Conservation (phyloP, 2,329 filamentous ascomycete species). For the Metarhizium brunneum region DNA sequence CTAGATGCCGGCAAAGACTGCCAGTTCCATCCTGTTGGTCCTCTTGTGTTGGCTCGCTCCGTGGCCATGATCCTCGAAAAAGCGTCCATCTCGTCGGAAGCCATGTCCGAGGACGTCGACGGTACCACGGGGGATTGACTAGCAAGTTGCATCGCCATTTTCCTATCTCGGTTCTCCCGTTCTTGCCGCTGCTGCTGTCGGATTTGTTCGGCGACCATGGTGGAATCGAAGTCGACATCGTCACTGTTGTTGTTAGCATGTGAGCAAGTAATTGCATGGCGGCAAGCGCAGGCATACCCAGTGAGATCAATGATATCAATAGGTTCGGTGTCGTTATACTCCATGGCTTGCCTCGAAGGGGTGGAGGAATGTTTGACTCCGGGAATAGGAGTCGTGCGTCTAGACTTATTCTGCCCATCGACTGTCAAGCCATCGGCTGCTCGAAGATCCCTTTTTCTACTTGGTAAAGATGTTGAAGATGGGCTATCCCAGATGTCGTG, state of each 20-base stretch:
- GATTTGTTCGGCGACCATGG: conserved; percentile 23
- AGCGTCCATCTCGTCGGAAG: conserved; percentile 10
- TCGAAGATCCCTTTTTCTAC: conserved; percentile 19
- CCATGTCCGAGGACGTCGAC: background rate
- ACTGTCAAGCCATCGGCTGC: conserved; percentile 10
- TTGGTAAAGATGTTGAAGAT: conserved; percentile 13
- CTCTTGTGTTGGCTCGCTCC: conserved; percentile 12
- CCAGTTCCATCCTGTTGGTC: background rate
- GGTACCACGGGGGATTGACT: conserved; percentile 8
- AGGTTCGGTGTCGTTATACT: conserved; percentile 2
- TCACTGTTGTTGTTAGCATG: conserved; percentile 17
- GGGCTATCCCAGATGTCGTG: conserved; percentile 5
- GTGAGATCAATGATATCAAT: conserved; percentile 32
- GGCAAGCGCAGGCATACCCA: conserved; percentile 19
- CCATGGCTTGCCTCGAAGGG: background rate
- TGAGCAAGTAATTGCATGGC: background rate
- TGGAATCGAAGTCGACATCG: conserved; percentile 22
- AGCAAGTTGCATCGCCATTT: conserved; percentile 19
- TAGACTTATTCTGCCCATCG: conserved; percentile 20
- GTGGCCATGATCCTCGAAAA: conserved; percentile 20
- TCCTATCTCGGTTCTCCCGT: conserved; percentile 18
- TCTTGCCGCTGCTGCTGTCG: conserved; percentile 22
- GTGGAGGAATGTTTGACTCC: background rate
- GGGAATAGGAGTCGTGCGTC: conserved; percentile 19
- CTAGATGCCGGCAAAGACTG: background rate